Evolutionary conservation across 805 yeast species (phyloP).

Genomic region (Ogataea thermomethanolica): DNA sequence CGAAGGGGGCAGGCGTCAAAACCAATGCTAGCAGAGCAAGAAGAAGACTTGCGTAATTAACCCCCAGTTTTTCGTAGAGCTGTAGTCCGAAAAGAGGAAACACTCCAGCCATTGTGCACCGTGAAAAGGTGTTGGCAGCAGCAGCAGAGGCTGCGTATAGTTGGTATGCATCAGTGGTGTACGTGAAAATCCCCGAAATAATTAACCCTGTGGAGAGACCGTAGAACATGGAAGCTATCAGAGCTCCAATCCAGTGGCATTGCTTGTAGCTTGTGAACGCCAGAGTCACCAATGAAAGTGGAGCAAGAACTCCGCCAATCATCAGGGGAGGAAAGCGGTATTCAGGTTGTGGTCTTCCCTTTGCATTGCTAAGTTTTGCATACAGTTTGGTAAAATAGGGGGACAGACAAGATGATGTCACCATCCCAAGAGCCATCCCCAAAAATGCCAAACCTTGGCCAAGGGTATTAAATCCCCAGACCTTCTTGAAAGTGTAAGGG

Average conservation of each 20-base stretch:
- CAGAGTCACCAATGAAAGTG: conserved; percentile 54
- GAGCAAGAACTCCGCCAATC: conserved; percentile 48
- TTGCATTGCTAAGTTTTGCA: conserved; percentile 29
- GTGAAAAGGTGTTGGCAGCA: conserved; percentile 49
- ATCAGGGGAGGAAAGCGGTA: conserved; percentile 58
- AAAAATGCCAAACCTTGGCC: conserved; percentile 64
- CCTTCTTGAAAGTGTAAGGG: conserved; percentile 54
- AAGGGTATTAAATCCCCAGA: conserved; percentile 49
- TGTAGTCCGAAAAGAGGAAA: conserved; percentile 57
- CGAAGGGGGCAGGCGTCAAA: conserved; percentile 53
- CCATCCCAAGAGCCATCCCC: conserved; percentile 51
- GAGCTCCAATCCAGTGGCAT: conserved; percentile 53
- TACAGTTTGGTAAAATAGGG: conserved; percentile 35
- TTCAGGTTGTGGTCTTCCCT: conserved; percentile 52
- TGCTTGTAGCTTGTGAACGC: conserved; percentile 55
- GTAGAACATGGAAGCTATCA: conserved; percentile 39
- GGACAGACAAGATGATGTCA: conserved; percentile 39
- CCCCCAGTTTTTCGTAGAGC: conserved; percentile 52
- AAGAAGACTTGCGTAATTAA: conserved; percentile 55
- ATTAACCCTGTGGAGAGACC: conserved; percentile 44
- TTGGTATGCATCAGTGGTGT: conserved; percentile 43
- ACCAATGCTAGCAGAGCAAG: conserved; percentile 47
- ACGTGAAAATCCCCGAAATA: conserved; percentile 38
- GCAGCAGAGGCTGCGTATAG: conserved; percentile 49
- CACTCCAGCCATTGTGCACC: conserved; percentile 52